Evolutionary conservation across 805 yeast genomes (phyloP).

Genomic region (Candida cerambycidarum): DNA sequence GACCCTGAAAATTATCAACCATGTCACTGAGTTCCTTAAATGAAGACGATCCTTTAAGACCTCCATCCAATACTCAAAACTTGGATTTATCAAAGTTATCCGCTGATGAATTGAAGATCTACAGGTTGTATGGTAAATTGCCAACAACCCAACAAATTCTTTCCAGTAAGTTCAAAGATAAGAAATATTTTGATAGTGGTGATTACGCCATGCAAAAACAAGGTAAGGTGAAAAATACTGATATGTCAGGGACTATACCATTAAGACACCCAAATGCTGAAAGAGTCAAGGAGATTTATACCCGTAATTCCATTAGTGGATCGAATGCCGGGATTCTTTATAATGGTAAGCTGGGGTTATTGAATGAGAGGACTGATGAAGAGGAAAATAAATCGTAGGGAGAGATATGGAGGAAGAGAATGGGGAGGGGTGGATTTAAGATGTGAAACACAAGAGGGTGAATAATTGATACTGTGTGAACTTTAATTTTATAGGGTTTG

Average conservation of each 20-base stretch:
- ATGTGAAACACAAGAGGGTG: no score
- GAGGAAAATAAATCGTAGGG: constrained; percentile 12
- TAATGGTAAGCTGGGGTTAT: constrained; percentile 54
- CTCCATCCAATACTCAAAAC: constrained; percentile 43
- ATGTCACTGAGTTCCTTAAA: constrained; percentile 26
- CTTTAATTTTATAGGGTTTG: neutral
- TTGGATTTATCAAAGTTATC: constrained; percentile 58
- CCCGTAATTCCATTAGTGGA: constrained; percentile 57
- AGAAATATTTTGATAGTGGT: constrained; percentile 92
- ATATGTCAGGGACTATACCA: constrained; percentile 24
- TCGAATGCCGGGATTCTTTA: constrained; percentile 42
- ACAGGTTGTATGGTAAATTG: constrained; percentile 78
- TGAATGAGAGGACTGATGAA: constrained; percentile 49
- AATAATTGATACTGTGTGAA: no score
- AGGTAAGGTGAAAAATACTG: constrained; percentile 25
- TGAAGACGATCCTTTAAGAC: constrained; percentile 53
- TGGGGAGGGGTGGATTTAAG: no score
- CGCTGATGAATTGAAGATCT: constrained; percentile 78
- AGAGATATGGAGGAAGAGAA: neutral
- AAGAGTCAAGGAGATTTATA: constrained; percentile 55
- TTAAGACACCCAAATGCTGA: constrained; percentile 56
- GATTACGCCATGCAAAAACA: constrained; percentile 81
- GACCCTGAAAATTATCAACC: constrained; percentile 4
- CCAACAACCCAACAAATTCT: constrained; percentile 80
- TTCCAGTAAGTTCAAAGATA: constrained; percentile 74